Base-by-base conservation (phyloP, 2,329 filamentous ascomycete species). In the Lecanicillium sp. region DNA sequence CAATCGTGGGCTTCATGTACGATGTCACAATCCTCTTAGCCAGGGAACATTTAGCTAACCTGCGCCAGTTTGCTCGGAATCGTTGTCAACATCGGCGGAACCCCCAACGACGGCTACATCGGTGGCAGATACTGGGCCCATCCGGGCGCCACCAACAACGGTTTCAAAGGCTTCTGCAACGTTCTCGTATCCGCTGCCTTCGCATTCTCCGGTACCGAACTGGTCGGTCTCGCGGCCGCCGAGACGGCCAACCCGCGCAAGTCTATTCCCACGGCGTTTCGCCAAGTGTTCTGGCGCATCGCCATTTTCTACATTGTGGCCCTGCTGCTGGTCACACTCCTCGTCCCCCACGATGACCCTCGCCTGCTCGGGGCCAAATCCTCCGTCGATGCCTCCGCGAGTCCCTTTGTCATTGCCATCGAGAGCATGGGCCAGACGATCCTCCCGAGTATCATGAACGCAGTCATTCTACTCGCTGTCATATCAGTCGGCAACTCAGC, bases 241-340 rank as follows among this genome's bases (percentile, higher is more conserved):
- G 83, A 86, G 65, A 78, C 81, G 0, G 66, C 63, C 14, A 83
- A 85, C 59, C 83, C 83, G 2, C 73, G 78, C 53, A 81, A 86
- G 60, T 79, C 81, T 1, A 74, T 91, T 1, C 87, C 87, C 1
- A 83, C 79, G 21, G 87, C 87, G 9, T 79, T 88, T 61, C 89
- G 88, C 69, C 86, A 90, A 64, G 84, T 72, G 23, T 72, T 71
- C 58, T 72, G 69, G 69, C 68, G 69, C 61, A 70, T 72, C 54
- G 70, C 67, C 41, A 57, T 71, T 50, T 72, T 73, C 57, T 73
- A 72, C 55, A 60, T 73, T 51, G 55, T 73, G 2, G 68, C 68
- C 42, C 65, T 73, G 36, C 67, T 71, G 56, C 69, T 70, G 43
- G 64, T 72, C 52, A 69, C 70, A 44, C 64, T 73, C 7, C 63